A percentile compares a stretch with the other conserved stretches of the same genome.
phyloP scores from a whole-genome alignment of 2,329 filamentous ascomycete genomes.

The Scedosporium minutisporum region DNA sequence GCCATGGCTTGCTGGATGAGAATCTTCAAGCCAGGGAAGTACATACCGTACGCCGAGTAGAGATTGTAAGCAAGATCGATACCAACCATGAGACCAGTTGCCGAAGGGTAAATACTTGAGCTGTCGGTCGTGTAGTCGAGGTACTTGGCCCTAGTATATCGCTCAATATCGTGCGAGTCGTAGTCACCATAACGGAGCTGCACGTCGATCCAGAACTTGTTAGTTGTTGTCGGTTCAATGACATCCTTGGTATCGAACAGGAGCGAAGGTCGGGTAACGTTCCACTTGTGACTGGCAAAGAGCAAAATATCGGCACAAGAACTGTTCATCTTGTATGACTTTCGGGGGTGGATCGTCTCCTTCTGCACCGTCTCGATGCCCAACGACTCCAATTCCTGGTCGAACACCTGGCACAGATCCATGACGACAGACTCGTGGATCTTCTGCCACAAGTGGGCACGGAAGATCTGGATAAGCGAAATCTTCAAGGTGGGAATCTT shows the following conservation, averaged over 20 bases:
- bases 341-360: constrained; percentile 96
- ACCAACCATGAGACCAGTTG: constrained; percentile 93
- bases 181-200: constrained; percentile 96
- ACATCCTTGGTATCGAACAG: constrained; percentile 94
- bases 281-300: constrained; percentile 98
- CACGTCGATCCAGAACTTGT: constrained; percentile 99
- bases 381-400: constrained; percentile 90
- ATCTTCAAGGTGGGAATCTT: constrained; percentile 99
- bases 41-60: constrained; percentile 96
- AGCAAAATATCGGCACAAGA: constrained; percentile 95
- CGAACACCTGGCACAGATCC: constrained; percentile 97
- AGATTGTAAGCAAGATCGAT: constrained; percentile 97
- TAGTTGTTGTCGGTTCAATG: constrained; percentile 87
- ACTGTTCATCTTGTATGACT: constrained; percentile 99
- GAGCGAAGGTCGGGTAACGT: constrained; percentile 85
- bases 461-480: constrained; percentile 97
- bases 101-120: constrained; percentile 96
- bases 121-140: constrained; percentile 98
- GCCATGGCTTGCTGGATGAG: constrained; percentile 97
- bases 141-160: constrained; percentile 95
- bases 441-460: constrained; percentile 99
- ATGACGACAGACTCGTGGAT: constrained; percentile 98
- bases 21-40: constrained; percentile 95
- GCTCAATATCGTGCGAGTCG: constrained; percentile 96
- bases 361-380: constrained; percentile 98